phyloP scores from a whole-genome alignment of 345 rosid genomes.

The Crucihimalaya himalaica region DNA sequence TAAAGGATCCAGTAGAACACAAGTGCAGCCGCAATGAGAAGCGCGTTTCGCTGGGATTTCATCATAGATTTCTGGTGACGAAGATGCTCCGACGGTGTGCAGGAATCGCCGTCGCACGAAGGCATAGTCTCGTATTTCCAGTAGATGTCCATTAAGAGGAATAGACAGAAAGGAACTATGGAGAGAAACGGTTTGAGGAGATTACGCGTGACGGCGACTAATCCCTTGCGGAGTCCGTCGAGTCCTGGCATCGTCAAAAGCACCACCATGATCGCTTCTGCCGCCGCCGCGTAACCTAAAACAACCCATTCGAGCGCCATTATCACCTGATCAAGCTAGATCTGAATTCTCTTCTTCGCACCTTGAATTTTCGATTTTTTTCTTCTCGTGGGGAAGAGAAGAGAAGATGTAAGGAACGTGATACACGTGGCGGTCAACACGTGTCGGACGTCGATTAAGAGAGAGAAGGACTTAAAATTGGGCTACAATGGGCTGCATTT shows the following conservation, averaged over 20 bases:
- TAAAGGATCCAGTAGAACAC: slow-evolving; percentile 82
- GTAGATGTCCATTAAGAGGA: slow-evolving; percentile 84
- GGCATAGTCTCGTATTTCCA: slow-evolving; percentile 95
- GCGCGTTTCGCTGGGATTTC: slow-evolving; percentile 90
- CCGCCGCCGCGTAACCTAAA: slow-evolving; percentile 81
- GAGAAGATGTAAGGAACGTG: slow-evolving; percentile 22
- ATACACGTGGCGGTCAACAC: slow-evolving; percentile 22
- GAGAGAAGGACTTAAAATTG: neutral
- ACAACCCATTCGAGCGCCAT: slow-evolving; percentile 99
- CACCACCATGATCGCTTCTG: slow-evolving; percentile 88
- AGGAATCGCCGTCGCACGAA: slow-evolving; percentile 65
- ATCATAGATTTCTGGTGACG: slow-evolving; percentile 93
- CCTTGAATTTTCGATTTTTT: slow-evolving; percentile 18
- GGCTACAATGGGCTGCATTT: neutral
- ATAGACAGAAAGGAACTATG: slow-evolving; percentile 85
- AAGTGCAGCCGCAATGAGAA: slow-evolving; percentile 72
- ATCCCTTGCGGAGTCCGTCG: slow-evolving; percentile 68
- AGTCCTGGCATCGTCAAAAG: slow-evolving; percentile 86
- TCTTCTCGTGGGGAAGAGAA: neutral
- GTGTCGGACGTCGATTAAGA: slow-evolving; percentile 21
- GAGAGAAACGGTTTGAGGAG: slow-evolving; percentile 86
- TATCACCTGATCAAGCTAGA: slow-evolving; percentile 15
- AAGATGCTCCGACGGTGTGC: slow-evolving; percentile 75
- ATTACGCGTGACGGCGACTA: slow-evolving; percentile 79
- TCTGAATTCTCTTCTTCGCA: slow-evolving; percentile 33